Conservation (phyloP, 1,139 yeast species). For the Diutina rugosa region DNA sequence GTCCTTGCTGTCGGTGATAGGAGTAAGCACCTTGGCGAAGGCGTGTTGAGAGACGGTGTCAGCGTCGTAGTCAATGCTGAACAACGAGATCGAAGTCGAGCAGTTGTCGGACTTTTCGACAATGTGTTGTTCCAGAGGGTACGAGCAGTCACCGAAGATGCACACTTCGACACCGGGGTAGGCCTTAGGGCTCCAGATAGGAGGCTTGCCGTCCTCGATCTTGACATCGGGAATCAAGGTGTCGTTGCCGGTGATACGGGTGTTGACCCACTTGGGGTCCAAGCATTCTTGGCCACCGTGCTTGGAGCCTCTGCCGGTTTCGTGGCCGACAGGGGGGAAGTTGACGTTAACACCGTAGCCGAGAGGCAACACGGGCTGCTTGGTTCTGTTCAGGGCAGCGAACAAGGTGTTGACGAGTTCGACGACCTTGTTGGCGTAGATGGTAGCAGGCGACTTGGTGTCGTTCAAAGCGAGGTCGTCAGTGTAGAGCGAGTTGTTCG, state of each 20-base stretch:
- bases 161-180: slow-evolving; percentile 8
- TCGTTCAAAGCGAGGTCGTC: slow-evolving; percentile 8
- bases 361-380: slow-evolving; percentile 19
- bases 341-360: slow-evolving; percentile 36
- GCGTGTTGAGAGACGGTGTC: neutral
- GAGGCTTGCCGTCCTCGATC: neutral
- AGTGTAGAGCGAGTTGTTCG: slow-evolving; percentile 29
- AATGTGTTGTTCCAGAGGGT: slow-evolving; percentile 21
- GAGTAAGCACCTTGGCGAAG: neutral
- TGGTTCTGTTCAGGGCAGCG: slow-evolving; percentile 16
- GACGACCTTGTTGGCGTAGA: slow-evolving; percentile 25
- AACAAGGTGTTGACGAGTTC: slow-evolving; percentile 27
- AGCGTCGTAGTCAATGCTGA: slow-evolving; percentile 31
- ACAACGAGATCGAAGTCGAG: slow-evolving; percentile 22
- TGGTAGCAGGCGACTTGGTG: slow-evolving; percentile 19
- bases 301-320: slow-evolving; percentile 4
- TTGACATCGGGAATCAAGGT: slow-evolving; percentile 15
- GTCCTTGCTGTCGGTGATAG: neutral
- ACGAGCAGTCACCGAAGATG: slow-evolving; percentile 21
- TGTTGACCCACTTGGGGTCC: slow-evolving; percentile 22
- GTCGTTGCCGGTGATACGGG: slow-evolving; percentile 27
- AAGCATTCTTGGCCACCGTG: slow-evolving; percentile 11
- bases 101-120: slow-evolving; percentile 11
- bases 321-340: slow-evolving; percentile 29
- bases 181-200: neutral